Percentiles rank a stretch among this genome's conserved stretches.
These are phyloP conservation scores for Ganoderma resinaceum DNA, from an alignment of 1,284 basidiomycete species.

Conservation along the genomic window DNA sequence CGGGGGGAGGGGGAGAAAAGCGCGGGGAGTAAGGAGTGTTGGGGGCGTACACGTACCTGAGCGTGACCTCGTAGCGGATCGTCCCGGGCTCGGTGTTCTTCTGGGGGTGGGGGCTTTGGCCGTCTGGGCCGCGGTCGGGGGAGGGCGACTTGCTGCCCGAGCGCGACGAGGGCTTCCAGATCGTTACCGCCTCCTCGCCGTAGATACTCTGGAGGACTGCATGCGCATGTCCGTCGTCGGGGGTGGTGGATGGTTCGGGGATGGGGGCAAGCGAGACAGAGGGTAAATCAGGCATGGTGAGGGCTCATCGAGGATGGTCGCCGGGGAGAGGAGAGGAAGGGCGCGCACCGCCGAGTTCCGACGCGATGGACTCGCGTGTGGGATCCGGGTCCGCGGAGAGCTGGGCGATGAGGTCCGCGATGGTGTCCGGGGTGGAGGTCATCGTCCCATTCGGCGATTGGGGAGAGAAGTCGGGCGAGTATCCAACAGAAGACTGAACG, in stretches of 20 bases:
- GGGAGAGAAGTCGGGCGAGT: neutral
- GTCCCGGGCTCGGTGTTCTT: conserved; percentile 37
- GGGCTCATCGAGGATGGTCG: conserved; percentile 30
- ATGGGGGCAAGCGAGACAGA: conserved; percentile 7
- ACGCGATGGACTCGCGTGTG: conserved; percentile 63
- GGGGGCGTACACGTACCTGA: conserved; percentile 59
- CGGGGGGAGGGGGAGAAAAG: too few species aligned
- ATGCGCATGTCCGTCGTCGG: conserved; percentile 37
- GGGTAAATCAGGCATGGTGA: conserved; percentile 28
- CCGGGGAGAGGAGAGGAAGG: conserved; percentile 31
- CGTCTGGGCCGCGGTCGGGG: conserved; percentile 29
- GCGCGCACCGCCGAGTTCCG: conserved; percentile 70
- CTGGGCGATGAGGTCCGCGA: conserved; percentile 54
- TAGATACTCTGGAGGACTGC: conserved; percentile 87
- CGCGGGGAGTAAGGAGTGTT: too few species aligned
- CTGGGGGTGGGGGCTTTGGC: neutral
- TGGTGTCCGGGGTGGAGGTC: conserved; percentile 24
- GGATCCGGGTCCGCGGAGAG: conserved; percentile 57
- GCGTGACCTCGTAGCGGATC: conserved; percentile 71
- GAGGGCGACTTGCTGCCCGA: conserved; percentile 20
- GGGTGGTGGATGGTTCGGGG: conserved; percentile 10
- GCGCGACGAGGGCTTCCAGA: conserved; percentile 52
- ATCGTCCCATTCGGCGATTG: conserved; percentile 6
- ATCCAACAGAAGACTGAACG: neutral
- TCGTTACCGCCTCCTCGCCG: conserved; percentile 66